phyloP scores from a whole-genome alignment of 73 alveolate genomes.

The Durusdinium trenchii region DNA sequence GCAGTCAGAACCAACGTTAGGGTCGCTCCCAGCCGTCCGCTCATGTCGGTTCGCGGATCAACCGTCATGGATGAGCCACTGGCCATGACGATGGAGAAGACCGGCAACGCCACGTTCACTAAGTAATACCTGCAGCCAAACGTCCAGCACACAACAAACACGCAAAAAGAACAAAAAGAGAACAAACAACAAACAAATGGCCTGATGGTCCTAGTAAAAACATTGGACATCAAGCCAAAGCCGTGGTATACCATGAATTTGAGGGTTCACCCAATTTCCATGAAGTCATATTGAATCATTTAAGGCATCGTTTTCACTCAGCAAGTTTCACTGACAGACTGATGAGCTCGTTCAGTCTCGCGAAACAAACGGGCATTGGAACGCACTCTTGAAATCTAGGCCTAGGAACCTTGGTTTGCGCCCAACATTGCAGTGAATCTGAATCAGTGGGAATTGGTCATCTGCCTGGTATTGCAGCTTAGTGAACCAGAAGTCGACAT shows the following conservation, averaged over 20 bases:
- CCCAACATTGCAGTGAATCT: neutral
- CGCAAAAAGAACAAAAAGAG: neutral
- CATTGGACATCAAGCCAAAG: too few relatives aligned
- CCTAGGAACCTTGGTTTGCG: neutral
- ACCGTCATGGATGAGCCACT: neutral
- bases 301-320: too few relatives aligned
- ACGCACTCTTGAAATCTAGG: too few relatives aligned
- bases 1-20: slow-evolving; percentile 38
- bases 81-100: neutral
- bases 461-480: neutral
- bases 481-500: neutral
- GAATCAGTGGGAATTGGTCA: neutral
- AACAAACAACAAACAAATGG: too few relatives aligned
- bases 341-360: too few relatives aligned
- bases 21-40: slow-evolving; percentile 19
- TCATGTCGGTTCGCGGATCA: neutral
- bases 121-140: slow-evolving; percentile 16
- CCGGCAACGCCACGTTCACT: neutral
- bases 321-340: too few relatives aligned
- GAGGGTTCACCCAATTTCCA: too few relatives aligned
- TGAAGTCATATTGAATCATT: too few relatives aligned
- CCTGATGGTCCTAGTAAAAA: too few relatives aligned
- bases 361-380: too few relatives aligned
- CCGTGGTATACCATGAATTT: too few relatives aligned
- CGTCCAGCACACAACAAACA: neutral